Evolutionary conservation across 23 red algal genomes (phyloP), one percentile per base, ranked within the genome.

Genomic region (Gracilaria domingensis): DNA sequence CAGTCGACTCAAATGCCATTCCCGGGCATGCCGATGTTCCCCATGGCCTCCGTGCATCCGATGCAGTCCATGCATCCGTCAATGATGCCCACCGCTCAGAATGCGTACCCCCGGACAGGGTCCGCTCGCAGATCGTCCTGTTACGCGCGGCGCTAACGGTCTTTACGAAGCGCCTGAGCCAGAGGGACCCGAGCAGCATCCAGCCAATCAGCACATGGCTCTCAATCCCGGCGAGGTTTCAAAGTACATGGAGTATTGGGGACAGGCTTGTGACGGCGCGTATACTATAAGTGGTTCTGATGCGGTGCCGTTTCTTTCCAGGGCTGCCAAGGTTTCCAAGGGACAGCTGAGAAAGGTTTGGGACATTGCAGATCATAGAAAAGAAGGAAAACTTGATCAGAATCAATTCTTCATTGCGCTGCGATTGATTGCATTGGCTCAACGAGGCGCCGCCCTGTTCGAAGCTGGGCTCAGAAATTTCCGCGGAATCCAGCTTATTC

Each of bases 351-450:
- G 95, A 39, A 75, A 64, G 20, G 95, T 99, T 44, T 99, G 97
- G 97, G 71, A 81, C 53, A 84, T 96, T 51, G 97, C 97, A 32
- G 97, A 99, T 85, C 84, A 92, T 55, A 51, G 53, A 34, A 83
- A 89, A 57, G 81, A 87, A 42, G 97, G 97, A 9, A 40, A 66
- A 37, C 86, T 99, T 9, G 89, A 88, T 36, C 86, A 87, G 28
- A 79, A 94, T 26, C 65, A 96, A 64, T 99, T 99, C 88, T 99
- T 88, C 85, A 86, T 99, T 57, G 97, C 97, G 21, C 72, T 99
- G 24, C 91, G 97, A 35, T 91, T 99, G 44, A 71, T 99, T 51
- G 97, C 97, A 23, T 65, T 99, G 44, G 84, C 80, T 57, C 97
- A 99, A 84, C 67, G 97, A 36, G 97, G 97, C 24, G 92, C 93